A percentile compares a stretch with the other conserved stretches of the same genome.
Evolutionary conservation across 371 early-diverging fungal species (phyloP).

Genomic region (Rhizopus delemar): DNA sequence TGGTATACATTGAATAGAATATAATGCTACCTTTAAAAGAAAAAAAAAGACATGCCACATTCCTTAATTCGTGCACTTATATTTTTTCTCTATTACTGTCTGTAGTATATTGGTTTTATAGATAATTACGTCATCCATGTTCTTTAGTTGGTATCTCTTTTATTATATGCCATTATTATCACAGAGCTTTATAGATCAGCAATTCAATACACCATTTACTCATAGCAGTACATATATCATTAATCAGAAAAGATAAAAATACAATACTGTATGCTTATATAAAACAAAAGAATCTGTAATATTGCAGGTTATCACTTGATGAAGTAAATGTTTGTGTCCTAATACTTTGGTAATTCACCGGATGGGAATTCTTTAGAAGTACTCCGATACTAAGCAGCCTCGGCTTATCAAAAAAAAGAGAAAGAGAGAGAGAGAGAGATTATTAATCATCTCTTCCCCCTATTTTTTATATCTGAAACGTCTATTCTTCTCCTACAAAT

Average conservation of each 20-base stretch:
- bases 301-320: constrained; percentile 82
- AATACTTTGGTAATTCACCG: constrained; percentile 58
- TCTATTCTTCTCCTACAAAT: constrained; percentile 12
- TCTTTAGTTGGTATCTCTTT: constrained; percentile 37
- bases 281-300: constrained; percentile 69
- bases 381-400: constrained; percentile 69
- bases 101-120: constrained; percentile 50
- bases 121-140: background rate
- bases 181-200: no score
- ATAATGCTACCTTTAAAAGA: constrained; percentile 77
- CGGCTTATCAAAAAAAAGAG: no score
- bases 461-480: no score
- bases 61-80: constrained; percentile 39
- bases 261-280: constrained; percentile 71
- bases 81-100: background rate
- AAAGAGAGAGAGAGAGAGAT: no score
- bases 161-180: constrained; percentile 66
- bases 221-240: constrained; percentile 60
- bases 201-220: no score
- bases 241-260: constrained; percentile 54
- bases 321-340: constrained; percentile 8
- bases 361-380: constrained; percentile 69
- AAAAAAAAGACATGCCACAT: constrained; percentile 70
- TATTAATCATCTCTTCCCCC: no score
- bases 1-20: constrained; percentile 67